Percentiles rank a stretch among this genome's conserved stretches.
phyloP scores from a whole-genome alignment of 768 basidiomycete genomes.

The Trametes gibbosa region DNA sequence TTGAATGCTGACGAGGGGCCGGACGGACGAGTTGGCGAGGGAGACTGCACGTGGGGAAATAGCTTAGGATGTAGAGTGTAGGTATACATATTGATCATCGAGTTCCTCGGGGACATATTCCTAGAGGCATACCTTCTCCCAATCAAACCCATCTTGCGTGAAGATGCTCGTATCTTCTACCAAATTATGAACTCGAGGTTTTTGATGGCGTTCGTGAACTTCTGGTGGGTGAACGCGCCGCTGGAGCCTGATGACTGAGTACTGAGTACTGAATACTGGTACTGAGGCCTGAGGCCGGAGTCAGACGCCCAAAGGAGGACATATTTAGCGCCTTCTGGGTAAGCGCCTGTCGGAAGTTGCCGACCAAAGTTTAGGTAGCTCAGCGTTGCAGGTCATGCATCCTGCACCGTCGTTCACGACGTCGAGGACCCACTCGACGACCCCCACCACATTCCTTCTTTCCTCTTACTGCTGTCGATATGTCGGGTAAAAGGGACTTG shows the following conservation, averaged over 20 bases:
- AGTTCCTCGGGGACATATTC: slow-evolving; percentile 62
- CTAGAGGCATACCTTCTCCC: slow-evolving; percentile 49
- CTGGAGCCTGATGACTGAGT: slow-evolving; percentile 41
- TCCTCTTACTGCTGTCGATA: slow-evolving; percentile 19
- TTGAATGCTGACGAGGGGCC: no score
- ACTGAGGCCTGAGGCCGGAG: no score
- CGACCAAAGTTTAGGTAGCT: slow-evolving; percentile 7
- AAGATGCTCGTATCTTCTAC: slow-evolving; percentile 60
- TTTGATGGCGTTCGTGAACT: slow-evolving; percentile 35
- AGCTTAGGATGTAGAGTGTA: no score
- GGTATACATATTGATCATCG: slow-evolving; percentile 43
- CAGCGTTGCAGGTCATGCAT: not conserved
- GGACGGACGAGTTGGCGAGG: no score
- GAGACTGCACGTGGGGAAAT: no score
- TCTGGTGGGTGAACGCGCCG: slow-evolving; percentile 34
- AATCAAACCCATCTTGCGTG: slow-evolving; percentile 50
- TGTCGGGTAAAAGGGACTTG: slow-evolving; percentile 69
- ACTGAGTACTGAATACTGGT: no score
- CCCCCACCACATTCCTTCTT: not conserved
- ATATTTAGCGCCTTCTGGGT: not conserved
- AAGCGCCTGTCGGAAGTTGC: not conserved
- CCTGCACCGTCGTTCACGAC: slow-evolving; percentile 16
- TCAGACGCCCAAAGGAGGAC: slow-evolving; percentile 19
- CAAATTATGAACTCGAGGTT: slow-evolving; percentile 48
- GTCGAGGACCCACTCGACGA: slow-evolving; percentile 13